Base-by-base conservation (phyloP, 2,329 filamentous ascomycete genomes). In the Trichoderma afroharzianum region DNA sequence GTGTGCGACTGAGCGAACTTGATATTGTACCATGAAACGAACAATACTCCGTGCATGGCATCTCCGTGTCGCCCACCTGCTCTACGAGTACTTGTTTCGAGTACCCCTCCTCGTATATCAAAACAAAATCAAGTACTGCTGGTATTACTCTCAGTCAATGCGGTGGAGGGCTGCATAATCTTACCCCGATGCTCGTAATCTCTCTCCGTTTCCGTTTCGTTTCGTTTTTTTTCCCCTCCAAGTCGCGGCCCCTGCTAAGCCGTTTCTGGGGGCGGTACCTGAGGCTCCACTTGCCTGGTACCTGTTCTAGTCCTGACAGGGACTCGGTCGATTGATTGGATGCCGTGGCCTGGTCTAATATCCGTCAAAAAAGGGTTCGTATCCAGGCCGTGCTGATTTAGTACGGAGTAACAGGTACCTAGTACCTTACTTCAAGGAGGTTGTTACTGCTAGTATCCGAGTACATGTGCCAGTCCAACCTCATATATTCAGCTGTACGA, bases 151-250 rank as follows among this genome's bases (percentile, higher is more conserved):
- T 9, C 50, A 30, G 32, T 58, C 47, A 66, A 55, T 66, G 28
- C 47, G 47, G 63, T 47, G 66, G 66, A 59, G 66, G 66, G n/a
- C 57, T 26, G 66, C 66, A 68, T 68, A 53, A 68, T 68, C 30
- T 68, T 53, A 61, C 36, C 66, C n/a, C n/a, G 66, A 62, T 50
- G 66, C 66, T 68, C 66, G 66, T 61, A 68, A 68, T 61, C 26
- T 67, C 63, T 57, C 28, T 55, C 28, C 63, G 32, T 28, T 57
- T 32, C 24, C 24, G 24, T 47, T 28, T 28, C 26, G 32, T 62
- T 62, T 43, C 21, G n/a, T 62, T 62, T 62, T 33, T 30, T 43
- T 33, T 43, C 24, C 6, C 24, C 6, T 30, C 15, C 7, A 28
- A 55, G n/a, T 15, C 53, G 53, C 57, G 66, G 66, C 66, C 39